Percentiles rank a stretch among this genome's conserved stretches.
Conservation (phyloP, 2,329 filamentous ascomycete species). For the Fusarium tricinctum region DNA sequence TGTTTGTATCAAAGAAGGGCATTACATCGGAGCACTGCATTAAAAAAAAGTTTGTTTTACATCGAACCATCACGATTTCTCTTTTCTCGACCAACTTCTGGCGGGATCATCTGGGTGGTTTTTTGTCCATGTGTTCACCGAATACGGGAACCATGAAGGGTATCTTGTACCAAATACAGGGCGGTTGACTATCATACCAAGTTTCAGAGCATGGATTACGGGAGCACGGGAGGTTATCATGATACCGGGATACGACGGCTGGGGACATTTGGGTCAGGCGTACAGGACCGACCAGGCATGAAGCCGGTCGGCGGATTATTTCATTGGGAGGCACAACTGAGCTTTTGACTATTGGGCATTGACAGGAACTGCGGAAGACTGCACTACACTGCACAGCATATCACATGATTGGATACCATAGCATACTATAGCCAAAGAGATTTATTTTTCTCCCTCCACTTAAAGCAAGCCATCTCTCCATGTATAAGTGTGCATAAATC, state of each 20-base stretch:
- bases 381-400: slow-evolving; percentile 49
- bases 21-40: slow-evolving; percentile 65
- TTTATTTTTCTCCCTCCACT: slow-evolving; percentile 43
- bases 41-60: slow-evolving; percentile 58
- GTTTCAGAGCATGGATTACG: slow-evolving; percentile 55
- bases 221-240: slow-evolving; percentile 52
- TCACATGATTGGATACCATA: slow-evolving; percentile 49
- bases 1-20: slow-evolving; percentile 63
- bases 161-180: slow-evolving; percentile 53
- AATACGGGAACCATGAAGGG: slow-evolving; percentile 45
- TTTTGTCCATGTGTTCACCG: slow-evolving; percentile 44
- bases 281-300: slow-evolving; percentile 48
- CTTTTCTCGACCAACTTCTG: slow-evolving; percentile 38
- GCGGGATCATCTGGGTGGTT: slow-evolving; percentile 45
- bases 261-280: slow-evolving; percentile 46
- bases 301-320: slow-evolving; percentile 45
- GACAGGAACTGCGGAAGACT: slow-evolving; percentile 50
- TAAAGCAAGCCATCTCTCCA: slow-evolving; percentile 36
- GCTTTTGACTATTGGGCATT: slow-evolving; percentile 44
- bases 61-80: slow-evolving; percentile 44
- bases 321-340: slow-evolving; percentile 43
- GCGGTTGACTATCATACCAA: slow-evolving; percentile 51
- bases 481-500: slow-evolving; percentile 21
- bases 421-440: slow-evolving; percentile 50
- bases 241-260: slow-evolving; percentile 53